These are phyloP conservation scores for Pistacia atlantica DNA, from an alignment of 345 rosid genomes.

Conservation along the genomic window DNA sequence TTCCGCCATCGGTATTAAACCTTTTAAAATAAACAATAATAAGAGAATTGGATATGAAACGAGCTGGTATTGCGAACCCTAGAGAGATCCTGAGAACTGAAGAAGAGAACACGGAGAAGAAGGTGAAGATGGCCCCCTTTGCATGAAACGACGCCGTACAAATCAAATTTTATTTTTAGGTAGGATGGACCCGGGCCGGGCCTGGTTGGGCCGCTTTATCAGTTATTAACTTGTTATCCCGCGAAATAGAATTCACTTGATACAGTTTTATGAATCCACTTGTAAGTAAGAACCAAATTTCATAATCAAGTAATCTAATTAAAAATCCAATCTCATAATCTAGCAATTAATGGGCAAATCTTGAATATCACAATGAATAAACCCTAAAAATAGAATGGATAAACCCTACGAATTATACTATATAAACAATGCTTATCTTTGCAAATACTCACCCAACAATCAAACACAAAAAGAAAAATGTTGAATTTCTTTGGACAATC, in stretches of 20 bases:
- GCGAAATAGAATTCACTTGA: too few relatives aligned
- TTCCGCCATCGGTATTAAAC: conserved; percentile 15
- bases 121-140: neutral
- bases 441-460: neutral
- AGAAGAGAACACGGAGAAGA: neutral
- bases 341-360: too few relatives aligned
- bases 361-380: too few relatives aligned
- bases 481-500: neutral
- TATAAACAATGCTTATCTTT: neutral
- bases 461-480: neutral
- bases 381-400: too few relatives aligned
- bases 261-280: too few relatives aligned
- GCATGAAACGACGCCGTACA: neutral
- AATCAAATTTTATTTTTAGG: neutral
- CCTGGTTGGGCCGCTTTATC: neutral
- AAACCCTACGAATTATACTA: too few relatives aligned
- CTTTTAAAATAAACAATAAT: neutral
- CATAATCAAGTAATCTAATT: too few relatives aligned
- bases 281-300: too few relatives aligned
- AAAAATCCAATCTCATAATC: too few relatives aligned
- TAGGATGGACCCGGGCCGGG: neutral
- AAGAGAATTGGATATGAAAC: neutral
- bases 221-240: neutral
- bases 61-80: neutral
- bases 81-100: neutral